Evolutionary conservation across 106 monocot species (phyloP).

Genomic region (Xerophyta viscosa): DNA sequence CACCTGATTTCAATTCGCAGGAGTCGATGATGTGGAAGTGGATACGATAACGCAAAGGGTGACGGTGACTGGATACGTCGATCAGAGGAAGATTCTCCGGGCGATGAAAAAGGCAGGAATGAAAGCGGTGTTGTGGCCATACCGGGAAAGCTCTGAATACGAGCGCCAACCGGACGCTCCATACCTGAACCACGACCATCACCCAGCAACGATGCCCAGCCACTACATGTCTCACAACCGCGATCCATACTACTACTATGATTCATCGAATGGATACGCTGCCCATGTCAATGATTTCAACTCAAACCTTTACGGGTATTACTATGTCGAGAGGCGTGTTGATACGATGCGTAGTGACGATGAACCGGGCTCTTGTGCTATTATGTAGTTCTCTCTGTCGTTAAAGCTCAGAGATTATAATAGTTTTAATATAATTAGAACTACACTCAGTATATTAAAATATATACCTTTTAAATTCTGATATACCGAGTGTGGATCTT

Average conservation of each 20-base stretch:
- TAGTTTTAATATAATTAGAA: no score
- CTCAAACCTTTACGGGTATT: neutral
- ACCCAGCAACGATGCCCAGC: neutral
- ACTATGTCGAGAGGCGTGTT: neutral
- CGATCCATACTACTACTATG: neutral
- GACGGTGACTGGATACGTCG: constrained; percentile 68
- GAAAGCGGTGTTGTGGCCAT: constrained; percentile 72
- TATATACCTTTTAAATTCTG: no score
- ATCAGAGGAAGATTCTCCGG: constrained; percentile 42
- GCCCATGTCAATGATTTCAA: neutral
- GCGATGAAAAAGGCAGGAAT: constrained; percentile 57
- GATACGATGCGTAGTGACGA: neutral
- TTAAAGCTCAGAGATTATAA: no score
- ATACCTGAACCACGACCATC: no score
- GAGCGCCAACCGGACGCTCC: neutral
- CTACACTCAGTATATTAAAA: no score
- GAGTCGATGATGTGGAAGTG: constrained; percentile 55
- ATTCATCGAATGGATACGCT: neutral
- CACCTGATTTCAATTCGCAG: constrained; percentile 12
- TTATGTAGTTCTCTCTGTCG: neutral
- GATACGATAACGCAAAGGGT: constrained; percentile 63
- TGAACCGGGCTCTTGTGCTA: neutral
- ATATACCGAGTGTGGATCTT: no score
- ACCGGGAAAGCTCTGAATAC: constrained; percentile 35
- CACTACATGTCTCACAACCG: neutral